Evolutionary conservation across 2,329 filamentous ascomycete species (phyloP), one percentile per base, ranked within the genome.

Genomic region (Macrophomina pseudophaseolina): DNA sequence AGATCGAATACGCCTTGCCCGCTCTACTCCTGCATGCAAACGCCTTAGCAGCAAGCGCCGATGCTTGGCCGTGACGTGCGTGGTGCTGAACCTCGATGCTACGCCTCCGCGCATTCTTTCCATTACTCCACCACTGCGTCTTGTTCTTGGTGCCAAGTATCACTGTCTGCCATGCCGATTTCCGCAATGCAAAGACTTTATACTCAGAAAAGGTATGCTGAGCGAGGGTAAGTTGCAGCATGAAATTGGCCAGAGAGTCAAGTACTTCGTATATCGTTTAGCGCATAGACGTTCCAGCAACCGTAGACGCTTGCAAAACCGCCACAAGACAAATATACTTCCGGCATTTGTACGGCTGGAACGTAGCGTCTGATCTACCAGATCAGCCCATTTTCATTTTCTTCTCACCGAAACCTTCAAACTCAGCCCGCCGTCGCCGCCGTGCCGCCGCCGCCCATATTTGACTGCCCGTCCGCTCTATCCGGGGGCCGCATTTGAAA

Each of bases 1-100:
- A 58, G 54, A 44, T 58, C 35, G 35, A 23, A 30, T n/a, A n/a
- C 35, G 54, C 54, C 28, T 30, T 23, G 38, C 38, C 54, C 54
- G 23, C 14, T 16, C n/a, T 16, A 32, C 38, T 58, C 54, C 54
- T 44, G 54, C 54, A 58, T 58, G 38, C 23, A 8, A 58, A 30
- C 38, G 54, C 35, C 23, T 35, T 33, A 42, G 38, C 53, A 42
- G 12, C 11, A 42, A n/a, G 38, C 52, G 23, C 11, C 53, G 18
- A 11, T 18, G 18, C 54, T 30, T 40, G 53, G 38, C 38, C 18
- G 54, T 44, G 54, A 18, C 35, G 12, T 32, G 38, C 11, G 38
- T 28, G 40, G 38, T 23, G 12, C 8, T 5, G 38, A n/a, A 8
- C n/a, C 12, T 23, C 23, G n/a, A n/a, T 30, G 38, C 18, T 58